Evolutionary conservation across 805 yeast species (phyloP), one percentile per base, ranked within the genome.

Genomic region (Debaryomyces maramus): DNA sequence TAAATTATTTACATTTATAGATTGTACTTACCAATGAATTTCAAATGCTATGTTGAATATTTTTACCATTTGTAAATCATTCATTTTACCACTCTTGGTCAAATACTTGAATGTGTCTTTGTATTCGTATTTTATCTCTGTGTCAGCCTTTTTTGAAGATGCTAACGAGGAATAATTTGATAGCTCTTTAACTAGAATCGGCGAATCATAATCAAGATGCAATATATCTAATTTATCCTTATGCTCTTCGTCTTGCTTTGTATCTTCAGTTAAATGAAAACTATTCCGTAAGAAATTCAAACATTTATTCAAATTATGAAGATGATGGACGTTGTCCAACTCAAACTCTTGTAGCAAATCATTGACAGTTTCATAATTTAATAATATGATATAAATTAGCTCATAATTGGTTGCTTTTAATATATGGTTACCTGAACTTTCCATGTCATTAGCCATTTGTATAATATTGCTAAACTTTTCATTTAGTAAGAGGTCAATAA

Each of bases 201-300:
- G 63, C 8, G 63, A 56, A 33, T 61, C 65, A 39, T 52, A 53
- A 23, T 63, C 68, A 14, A 43, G 34, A 30, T 58, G 56, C 7
- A 48, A 39, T 24, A 56, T 39, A 32, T 54, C 52, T 15, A 61
- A 40, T 33, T 58, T 55, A 16, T 32, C 42, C 5, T 24, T 30
- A 17, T n/a, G 16, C 11, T 13, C 33, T 19, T 15, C 30, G 9
- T 34, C 23, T 16, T 8, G 32, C 24, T 49, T 45, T 13, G 45
- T 38, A 18, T 46, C 54, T 19, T 46, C 50, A 2, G 45, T 44
- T 13, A 56, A 37, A 30, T 50, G 50, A 31, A 61, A 54, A 24
- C 44, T 38, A 9, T 38, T 32, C 13, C 48, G 45, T 37, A 51
- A 52, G 42, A 41, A 48, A 2, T 34, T 29, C 31, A 59, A 41